These are phyloP conservation scores for Diutina catenulata DNA, from an alignment of 1,139 yeast species.

Conservation along the genomic window DNA sequence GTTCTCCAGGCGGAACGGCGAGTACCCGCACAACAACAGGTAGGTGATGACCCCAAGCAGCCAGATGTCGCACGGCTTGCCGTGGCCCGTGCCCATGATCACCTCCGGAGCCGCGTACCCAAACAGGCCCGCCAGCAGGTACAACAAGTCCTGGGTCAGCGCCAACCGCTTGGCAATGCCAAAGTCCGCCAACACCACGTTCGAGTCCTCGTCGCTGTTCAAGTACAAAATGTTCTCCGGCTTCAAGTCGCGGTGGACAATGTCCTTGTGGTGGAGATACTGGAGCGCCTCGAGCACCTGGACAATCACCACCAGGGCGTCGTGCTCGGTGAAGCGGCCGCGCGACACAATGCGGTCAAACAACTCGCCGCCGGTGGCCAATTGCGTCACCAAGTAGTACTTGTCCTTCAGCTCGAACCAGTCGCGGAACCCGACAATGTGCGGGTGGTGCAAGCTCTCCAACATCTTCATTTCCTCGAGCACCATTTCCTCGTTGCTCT, in stretches of 20 bases:
- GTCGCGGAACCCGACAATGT: conserved; percentile 72
- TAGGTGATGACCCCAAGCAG: conserved; percentile 85
- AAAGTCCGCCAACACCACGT: conserved; percentile 78
- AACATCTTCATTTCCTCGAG: conserved; percentile 66
- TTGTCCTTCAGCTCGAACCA: conserved; percentile 83
- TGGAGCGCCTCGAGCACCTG: conserved; percentile 66
- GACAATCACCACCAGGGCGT: conserved; percentile 58
- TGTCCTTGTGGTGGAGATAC: conserved; percentile 61
- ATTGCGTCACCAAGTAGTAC: conserved; percentile 61
- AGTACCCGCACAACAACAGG: conserved; percentile 82
- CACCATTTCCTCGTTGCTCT: conserved; percentile 49
- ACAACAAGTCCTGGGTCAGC: conserved; percentile 50
- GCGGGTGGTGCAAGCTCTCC: conserved; percentile 58
- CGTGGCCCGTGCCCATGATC: conserved; percentile 65
- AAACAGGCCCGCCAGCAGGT: conserved; percentile 71
- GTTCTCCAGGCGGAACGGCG: conserved; percentile 82
- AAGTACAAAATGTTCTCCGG: conserved; percentile 79
- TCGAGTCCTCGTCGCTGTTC: conserved; percentile 40
- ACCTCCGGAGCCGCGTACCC: conserved; percentile 96
- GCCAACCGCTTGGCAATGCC: conserved; percentile 76
- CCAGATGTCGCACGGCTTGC: conserved; percentile 91
- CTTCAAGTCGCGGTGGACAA: conserved; percentile 84
- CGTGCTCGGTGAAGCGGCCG: conserved; percentile 76
- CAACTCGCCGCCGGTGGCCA: conserved; percentile 88
- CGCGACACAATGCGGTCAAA: conserved; percentile 70